Percentiles rank a stretch among this genome's conserved stretches.
phyloP scores from a whole-genome alignment of 2,329 filamentous ascomycete species.

The Colletotrichum sidae region DNA sequence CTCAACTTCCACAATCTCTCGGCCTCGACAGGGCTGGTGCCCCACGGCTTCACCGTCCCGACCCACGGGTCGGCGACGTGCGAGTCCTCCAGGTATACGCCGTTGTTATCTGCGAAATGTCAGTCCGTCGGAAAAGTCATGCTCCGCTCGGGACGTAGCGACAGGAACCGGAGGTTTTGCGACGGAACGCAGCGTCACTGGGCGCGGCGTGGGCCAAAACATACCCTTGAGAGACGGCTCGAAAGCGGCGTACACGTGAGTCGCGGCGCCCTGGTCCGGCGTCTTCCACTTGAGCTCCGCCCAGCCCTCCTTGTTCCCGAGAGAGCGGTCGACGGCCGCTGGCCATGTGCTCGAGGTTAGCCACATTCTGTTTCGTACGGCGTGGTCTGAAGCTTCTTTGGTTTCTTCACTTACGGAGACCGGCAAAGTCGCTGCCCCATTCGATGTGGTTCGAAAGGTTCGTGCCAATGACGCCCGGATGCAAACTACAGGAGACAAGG shows the following conservation, averaged over 20 bases:
- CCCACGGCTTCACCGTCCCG: constrained; percentile 47
- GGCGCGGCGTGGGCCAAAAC: neutral
- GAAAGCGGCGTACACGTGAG: constrained; percentile 51
- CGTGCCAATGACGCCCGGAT: constrained; percentile 25
- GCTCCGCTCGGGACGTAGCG: neutral
- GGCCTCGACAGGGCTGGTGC: constrained; percentile 48
- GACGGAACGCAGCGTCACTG: too few relatives aligned
- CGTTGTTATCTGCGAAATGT: constrained; percentile 44
- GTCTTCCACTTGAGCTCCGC: constrained; percentile 38
- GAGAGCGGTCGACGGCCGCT: constrained; percentile 38
- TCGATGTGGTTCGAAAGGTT: constrained; percentile 24
- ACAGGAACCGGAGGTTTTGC: too few relatives aligned
- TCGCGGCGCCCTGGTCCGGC: constrained; percentile 46
- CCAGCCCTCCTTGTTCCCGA: constrained; percentile 42
- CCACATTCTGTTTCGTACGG: neutral
- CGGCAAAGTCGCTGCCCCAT: constrained; percentile 8
- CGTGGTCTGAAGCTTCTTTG: neutral
- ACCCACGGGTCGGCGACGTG: constrained; percentile 46
- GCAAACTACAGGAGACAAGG: constrained; percentile 13
- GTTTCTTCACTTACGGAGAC: constrained; percentile 6
- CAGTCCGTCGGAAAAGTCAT: neutral
- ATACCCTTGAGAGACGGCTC: constrained; percentile 47
- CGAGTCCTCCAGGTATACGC: constrained; percentile 47
- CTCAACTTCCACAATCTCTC: constrained; percentile 59
- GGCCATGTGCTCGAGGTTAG: neutral